A percentile compares a stretch with the other conserved stretches of the same genome.
phyloP scores from a whole-genome alignment of 1,284 basidiomycete species.

The Fistulina hepatica region DNA sequence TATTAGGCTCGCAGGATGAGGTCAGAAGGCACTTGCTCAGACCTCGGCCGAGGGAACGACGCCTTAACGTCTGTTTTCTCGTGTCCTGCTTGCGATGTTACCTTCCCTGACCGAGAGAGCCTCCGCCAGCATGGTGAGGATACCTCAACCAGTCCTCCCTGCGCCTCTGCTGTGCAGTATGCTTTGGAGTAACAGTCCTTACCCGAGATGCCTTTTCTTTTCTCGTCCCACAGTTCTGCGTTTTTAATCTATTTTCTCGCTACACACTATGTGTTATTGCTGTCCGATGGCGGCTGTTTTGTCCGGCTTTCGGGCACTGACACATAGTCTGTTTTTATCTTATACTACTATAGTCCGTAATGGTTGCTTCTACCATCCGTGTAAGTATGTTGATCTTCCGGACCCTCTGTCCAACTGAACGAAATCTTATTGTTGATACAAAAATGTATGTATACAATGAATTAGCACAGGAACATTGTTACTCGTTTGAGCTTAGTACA shows the following conservation, averaged over 20 bases:
- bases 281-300: too few species aligned
- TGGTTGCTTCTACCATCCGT: neutral
- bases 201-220: neutral
- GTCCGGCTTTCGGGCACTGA: too few species aligned
- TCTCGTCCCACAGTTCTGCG: neutral
- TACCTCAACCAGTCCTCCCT: neutral
- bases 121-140: neutral
- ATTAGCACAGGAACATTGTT: too few species aligned
- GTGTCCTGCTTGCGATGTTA: neutral
- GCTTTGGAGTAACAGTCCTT: neutral
- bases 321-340: neutral
- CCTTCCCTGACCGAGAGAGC: neutral
- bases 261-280: neutral
- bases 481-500: too few species aligned
- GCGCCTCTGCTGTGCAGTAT: neutral
- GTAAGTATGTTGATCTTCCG: too few species aligned
- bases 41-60: too few species aligned
- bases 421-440: too few species aligned
- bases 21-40: neutral
- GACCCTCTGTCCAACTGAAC: too few species aligned
- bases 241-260: neutral
- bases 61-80: too few species aligned
- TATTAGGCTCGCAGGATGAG: neutral
- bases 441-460: too few species aligned
- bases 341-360: neutral